Percentiles rank a stretch among this genome's conserved stretches.
Evolutionary conservation across 805 yeast genomes (phyloP).

Genomic region (Yamadazyma endophytica): DNA sequence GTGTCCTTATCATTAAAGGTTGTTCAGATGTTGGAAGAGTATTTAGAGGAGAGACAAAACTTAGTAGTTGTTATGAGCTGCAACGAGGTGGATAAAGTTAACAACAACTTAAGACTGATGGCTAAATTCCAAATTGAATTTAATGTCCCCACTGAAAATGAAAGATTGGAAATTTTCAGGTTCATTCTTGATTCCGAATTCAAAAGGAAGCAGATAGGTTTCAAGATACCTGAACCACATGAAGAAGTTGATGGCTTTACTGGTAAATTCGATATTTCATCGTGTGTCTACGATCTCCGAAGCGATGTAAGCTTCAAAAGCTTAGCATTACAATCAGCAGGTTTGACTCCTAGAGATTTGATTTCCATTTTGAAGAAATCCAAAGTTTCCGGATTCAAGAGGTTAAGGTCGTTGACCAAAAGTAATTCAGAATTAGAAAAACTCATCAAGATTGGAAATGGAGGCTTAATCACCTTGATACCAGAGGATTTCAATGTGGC

Average conservation of each 20-base stretch:
- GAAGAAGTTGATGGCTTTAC: slow-evolving; percentile 17
- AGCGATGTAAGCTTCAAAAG: slow-evolving; percentile 49
- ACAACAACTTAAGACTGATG: slow-evolving; percentile 60
- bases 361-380: slow-evolving; percentile 66
- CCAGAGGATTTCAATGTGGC: slow-evolving; percentile 67
- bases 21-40: slow-evolving; percentile 53
- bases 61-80: slow-evolving; percentile 61
- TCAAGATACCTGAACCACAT: slow-evolving; percentile 12
- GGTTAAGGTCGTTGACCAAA: slow-evolving; percentile 36
- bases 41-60: slow-evolving; percentile 38
- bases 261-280: slow-evolving; percentile 11
- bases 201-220: not conserved
- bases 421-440: slow-evolving; percentile 9
- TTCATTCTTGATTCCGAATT: slow-evolving; percentile 35
- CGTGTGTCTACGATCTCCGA: slow-evolving; percentile 21
- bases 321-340: slow-evolving; percentile 85
- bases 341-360: slow-evolving; percentile 82
- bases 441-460: slow-evolving; percentile 43
- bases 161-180: slow-evolving; percentile 61
- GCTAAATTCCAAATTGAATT: slow-evolving; percentile 76
- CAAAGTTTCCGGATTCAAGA: slow-evolving; percentile 49
- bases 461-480: slow-evolving; percentile 49
- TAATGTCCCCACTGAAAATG: slow-evolving; percentile 74
- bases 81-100: slow-evolving; percentile 63
- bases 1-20: slow-evolving; percentile 52